Percentiles rank a stretch among this genome's conserved stretches.
phyloP scores from a whole-genome alignment of 139 green algal genomes.

The Marvania coccoides region DNA sequence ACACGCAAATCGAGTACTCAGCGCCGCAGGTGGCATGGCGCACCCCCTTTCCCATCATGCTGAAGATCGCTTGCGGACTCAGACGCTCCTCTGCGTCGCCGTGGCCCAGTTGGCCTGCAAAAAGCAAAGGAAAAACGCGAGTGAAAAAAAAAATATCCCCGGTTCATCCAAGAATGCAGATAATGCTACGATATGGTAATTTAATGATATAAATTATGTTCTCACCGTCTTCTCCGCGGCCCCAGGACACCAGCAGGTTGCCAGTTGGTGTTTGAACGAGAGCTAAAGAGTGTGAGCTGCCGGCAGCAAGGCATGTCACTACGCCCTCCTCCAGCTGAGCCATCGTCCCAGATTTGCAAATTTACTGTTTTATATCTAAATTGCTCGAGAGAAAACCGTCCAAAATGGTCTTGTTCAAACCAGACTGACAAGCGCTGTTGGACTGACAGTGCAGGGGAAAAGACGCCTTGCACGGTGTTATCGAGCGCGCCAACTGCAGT shows the following conservation, averaged over 20 bases:
- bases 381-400: too few species aligned
- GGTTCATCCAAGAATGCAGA: neutral
- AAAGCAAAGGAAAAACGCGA: neutral
- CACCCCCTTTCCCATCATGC: conserved; percentile 33
- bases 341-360: too few species aligned
- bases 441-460: too few species aligned
- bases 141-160: neutral
- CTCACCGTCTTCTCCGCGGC: conserved; percentile 79
- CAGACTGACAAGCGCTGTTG: too few species aligned
- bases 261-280: conserved; percentile 3
- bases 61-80: conserved; percentile 38
- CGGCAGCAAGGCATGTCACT: neutral
- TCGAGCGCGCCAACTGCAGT: too few species aligned
- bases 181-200: neutral
- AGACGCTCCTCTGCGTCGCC: conserved; percentile 52
- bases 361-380: too few species aligned
- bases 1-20: conserved; percentile 75
- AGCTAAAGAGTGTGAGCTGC: conserved; percentile 13
- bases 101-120: conserved; percentile 45
- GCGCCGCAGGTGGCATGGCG: conserved; percentile 61
- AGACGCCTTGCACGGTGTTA: too few species aligned
- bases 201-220: conserved; percentile 23
- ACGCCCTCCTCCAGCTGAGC: neutral
- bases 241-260: conserved; percentile 54
- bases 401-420: too few species aligned